Evolutionary conservation across 805 yeast species (phyloP), one percentile per base, ranked within the genome.

Genomic region (Zygosaccharomyces kombuchaensis): DNA sequence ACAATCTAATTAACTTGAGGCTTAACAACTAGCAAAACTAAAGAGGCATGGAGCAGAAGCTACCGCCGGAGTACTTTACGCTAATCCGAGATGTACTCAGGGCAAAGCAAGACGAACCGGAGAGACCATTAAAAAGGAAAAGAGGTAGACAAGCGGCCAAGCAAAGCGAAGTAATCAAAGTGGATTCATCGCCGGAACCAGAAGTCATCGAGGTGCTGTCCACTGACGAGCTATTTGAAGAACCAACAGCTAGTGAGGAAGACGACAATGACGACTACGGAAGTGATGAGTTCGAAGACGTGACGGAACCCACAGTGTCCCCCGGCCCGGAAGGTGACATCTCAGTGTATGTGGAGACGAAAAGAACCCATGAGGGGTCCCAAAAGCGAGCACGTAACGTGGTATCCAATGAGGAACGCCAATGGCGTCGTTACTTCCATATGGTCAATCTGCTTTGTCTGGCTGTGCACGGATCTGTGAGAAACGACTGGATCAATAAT

Each of bases 401-500:
- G 0, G 73, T 82, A 1, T 59, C 74, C 3, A 72, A 71, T 43
- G 84, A 81, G 35, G 90, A 84, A 57, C 67, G 85, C 13, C 55
- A 56, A 1, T 63, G 62, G 36, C 66, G 97, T 14, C 69, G 71
- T 38, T 52, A 62, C 0, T 62, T 80, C 7, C 97, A 90, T 60
- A 74, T 78, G 64, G 52, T 76, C 42, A 75, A 78, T 47, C 54
- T 91, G 2, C 68, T 77, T 12, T 64, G 75, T 19, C 76, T 87
- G 78, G 63, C 85, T 44, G 59, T 75, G 2, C 95, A 87, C 60
- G 93, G 89, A 0, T 71, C 71, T 0, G 56, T 78, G 2, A 73
- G 96, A 21, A 91, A 90, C 59, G 53, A 66, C 6, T 90, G 96
- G 96, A 75, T 88, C 49, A 78, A 77, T 47, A 77, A 79, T 50